Conservation (phyloP, 495 filamentous ascomycete species). For the Hypoxylon crocopeplum region DNA sequence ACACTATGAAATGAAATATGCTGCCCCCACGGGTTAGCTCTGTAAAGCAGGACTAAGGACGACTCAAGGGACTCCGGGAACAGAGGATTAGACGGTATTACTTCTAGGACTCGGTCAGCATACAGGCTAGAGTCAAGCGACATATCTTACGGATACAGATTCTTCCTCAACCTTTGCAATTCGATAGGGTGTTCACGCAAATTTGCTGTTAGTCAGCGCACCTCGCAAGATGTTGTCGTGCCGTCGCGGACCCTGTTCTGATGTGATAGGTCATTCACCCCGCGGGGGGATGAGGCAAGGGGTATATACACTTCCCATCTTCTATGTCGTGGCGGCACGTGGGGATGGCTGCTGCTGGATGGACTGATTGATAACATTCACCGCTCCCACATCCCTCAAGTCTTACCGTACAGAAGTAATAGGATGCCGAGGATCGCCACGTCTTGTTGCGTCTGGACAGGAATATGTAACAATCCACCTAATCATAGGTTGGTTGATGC, state of each 20-base stretch:
- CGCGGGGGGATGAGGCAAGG: conserved; percentile 10
- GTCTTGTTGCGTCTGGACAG: too few relatives aligned
- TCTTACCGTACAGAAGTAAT: conserved; percentile 3
- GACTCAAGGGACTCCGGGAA: not conserved
- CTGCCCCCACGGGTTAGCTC: conserved; percentile 12
- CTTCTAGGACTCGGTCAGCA: too few relatives aligned
- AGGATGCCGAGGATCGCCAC: conserved; percentile 18
- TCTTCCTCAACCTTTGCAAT: too few relatives aligned
- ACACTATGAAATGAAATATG: conserved; percentile 3
- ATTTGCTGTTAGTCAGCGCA: conserved; percentile 12
- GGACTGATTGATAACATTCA: conserved; percentile 14
- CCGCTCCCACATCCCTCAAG: not conserved
- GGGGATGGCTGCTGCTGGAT: conserved; percentile 14
- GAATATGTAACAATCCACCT: conserved; percentile 13
- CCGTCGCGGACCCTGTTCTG: conserved; percentile 10
- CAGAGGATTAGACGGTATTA: too few relatives aligned
- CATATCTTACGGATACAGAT: too few relatives aligned
- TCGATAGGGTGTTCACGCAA: not conserved
- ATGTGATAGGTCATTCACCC: conserved; percentile 21
- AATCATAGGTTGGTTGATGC: conserved; percentile 14
- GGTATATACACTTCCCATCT: too few relatives aligned
- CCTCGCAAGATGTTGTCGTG: conserved; percentile 9
- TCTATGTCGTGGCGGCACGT: conserved; percentile 25
- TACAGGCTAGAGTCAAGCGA: too few relatives aligned
- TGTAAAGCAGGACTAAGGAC: not conserved